phyloP scores from a whole-genome alignment of 2,329 filamentous ascomycete species.

The Chlorencoelia australis region DNA sequence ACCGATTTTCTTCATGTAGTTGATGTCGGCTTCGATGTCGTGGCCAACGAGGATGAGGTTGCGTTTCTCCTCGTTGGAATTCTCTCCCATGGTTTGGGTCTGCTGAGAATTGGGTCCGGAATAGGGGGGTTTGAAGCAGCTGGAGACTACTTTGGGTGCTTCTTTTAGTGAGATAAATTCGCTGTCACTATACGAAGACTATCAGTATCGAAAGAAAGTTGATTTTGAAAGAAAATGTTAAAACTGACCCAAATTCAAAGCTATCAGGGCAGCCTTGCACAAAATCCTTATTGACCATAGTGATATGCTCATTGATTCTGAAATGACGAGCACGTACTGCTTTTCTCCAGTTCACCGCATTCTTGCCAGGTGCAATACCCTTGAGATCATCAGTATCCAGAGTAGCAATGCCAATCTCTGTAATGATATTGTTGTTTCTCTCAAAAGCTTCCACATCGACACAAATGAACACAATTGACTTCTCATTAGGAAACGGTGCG shows the following conservation, averaged over 20 bases:
- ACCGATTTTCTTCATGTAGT: constrained; percentile 54
- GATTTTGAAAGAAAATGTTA: no score
- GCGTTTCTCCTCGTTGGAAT: constrained; percentile 26
- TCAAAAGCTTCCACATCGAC: constrained; percentile 83
- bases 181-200: constrained; percentile 38
- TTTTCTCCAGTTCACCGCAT: constrained; percentile 56
- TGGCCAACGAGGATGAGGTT: constrained; percentile 75
- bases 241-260: constrained; percentile 64
- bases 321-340: constrained; percentile 65
- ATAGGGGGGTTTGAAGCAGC: constrained; percentile 48
- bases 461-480: constrained; percentile 59
- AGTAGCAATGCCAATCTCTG: constrained; percentile 76
- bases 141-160: constrained; percentile 36
- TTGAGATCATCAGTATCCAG: constrained; percentile 57
- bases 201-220: no score
- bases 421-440: constrained; percentile 52
- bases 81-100: constrained; percentile 3
- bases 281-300: constrained; percentile 57
- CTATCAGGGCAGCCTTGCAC: constrained; percentile 62
- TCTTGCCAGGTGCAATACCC: constrained; percentile 46
- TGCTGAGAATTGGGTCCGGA: constrained; percentile 24
- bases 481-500: constrained; percentile 38
- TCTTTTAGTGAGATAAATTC: constrained; percentile 41
- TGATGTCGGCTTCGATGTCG: constrained; percentile 56
- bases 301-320: constrained; percentile 57